A percentile compares a stretch with the other conserved stretches of the same genome.
phyloP scores from a whole-genome alignment of 106 monocot genomes.

The Apostasia ramifera region DNA sequence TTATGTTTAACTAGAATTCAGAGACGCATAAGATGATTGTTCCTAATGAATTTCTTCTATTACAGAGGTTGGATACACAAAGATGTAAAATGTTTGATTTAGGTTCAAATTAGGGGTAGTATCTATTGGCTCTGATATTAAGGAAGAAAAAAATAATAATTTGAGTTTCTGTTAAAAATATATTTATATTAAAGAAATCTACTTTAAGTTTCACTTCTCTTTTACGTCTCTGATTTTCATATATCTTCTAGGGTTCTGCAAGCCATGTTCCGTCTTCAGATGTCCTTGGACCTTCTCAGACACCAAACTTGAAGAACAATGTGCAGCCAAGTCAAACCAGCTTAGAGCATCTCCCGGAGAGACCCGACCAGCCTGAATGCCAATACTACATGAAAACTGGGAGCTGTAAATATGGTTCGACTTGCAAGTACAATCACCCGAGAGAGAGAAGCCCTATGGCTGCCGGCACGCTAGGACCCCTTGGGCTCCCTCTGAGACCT shows the following conservation, averaged over 20 bases:
- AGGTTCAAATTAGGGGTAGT: too few relatives aligned
- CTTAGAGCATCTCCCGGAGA: slow-evolving; percentile 31
- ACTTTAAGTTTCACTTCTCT: too few relatives aligned
- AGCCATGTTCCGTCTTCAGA: slow-evolving; percentile 26
- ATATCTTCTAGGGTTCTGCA: slow-evolving; percentile 18
- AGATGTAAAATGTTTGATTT: too few relatives aligned
- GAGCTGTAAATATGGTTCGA: slow-evolving; percentile 61
- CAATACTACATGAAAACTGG: slow-evolving; percentile 73
- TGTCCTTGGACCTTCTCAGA: slow-evolving; percentile 14
- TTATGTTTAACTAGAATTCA: too few relatives aligned
- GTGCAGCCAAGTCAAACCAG: slow-evolving; percentile 17
- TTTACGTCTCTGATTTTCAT: too few relatives aligned
- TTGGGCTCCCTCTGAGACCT: slow-evolving; percentile 72
- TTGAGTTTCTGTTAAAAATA: too few relatives aligned
- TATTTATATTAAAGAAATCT: too few relatives aligned
- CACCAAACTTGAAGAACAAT: slow-evolving; percentile 22
- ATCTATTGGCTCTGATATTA: too few relatives aligned
- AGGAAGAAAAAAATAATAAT: too few relatives aligned
- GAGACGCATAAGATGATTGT: too few relatives aligned
- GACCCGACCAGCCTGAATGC: slow-evolving; percentile 76
- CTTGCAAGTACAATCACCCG: slow-evolving; percentile 82
- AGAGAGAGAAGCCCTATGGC: slow-evolving; percentile 29
- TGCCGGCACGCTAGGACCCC: slow-evolving; percentile 35
- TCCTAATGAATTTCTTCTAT: too few relatives aligned
- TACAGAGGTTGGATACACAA: too few relatives aligned